Base-by-base conservation (phyloP, 805 yeast species). In the Zygoascus bituminiphila region DNA sequence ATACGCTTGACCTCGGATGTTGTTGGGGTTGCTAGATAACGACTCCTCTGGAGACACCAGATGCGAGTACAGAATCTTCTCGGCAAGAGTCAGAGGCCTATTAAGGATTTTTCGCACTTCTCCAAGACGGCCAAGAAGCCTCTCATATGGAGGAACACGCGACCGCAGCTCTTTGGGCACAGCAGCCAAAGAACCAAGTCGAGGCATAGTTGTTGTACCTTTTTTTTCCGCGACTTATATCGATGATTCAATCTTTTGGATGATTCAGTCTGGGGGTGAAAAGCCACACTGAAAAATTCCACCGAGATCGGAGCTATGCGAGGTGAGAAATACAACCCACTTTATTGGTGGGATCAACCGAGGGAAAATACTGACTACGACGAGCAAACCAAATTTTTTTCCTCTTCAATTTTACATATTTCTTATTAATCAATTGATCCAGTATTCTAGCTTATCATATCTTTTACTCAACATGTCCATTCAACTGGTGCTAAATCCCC, bases 21-120 rank as follows among this genome's bases (percentile, higher is more conserved):
- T 75, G 46, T 71, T 60, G 15, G 78, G 63, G 47, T 71, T 67
- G 4, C 4, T 15, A 15, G 74, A 71, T 55, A 87, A 76, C n/a
- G 81, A 72, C 61, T 85, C 95, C 59, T 85, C 91, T 33, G 96
- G 96, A 59, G 88, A 74, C 50, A 81, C 86, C 64, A 93, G 74
- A 69, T 93, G 99, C 19, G 96, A 87, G 67, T 93, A 93, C 54
- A 93, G 75, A 59, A 88, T 81, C 71, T 93, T 93, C 71, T 93
- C 99, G 31, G 98, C 95, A 55, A 88, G 75, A 2, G 98, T 93
- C 60, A 93, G 75, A 4, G 97, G 96, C 62, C 72, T 64, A 58
- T 84, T 73, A 45, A 89, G 75, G 51, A 88, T 76, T 44, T 69
- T 65, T 56, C 82, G 79, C 51, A 89, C 94, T 36, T 69, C 64